phyloP scores from a whole-genome alignment of 108 stramenopile genomes.

The Discostella stelligeroides region DNA sequence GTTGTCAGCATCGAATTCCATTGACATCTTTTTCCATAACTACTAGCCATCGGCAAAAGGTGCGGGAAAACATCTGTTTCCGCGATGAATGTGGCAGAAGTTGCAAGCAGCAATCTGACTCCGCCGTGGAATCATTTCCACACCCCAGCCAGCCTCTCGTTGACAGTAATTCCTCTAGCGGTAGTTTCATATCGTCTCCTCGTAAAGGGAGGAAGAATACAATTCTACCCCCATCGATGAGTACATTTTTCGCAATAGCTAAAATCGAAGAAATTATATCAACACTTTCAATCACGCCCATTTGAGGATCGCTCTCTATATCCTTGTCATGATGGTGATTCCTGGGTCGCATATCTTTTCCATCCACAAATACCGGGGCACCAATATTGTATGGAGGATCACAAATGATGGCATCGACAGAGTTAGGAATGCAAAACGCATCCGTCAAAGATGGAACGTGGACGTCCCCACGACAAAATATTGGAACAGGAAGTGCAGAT shows the following conservation, averaged over 20 bases:
- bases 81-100: constrained; percentile 3
- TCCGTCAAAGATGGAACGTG: constrained; percentile 24
- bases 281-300: not conserved
- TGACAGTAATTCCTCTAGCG: constrained; percentile 20
- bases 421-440: constrained; percentile 15
- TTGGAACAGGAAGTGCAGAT: constrained; percentile 6
- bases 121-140: not conserved
- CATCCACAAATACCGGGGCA: constrained; percentile 29
- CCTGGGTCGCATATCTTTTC: constrained; percentile 27
- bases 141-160: constrained; percentile 12
- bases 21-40: not conserved
- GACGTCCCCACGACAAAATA: constrained; percentile 34
- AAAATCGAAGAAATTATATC: constrained; percentile 27
- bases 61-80: constrained; percentile 13
- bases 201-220: constrained; percentile 41
- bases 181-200: constrained; percentile 19
- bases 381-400: constrained; percentile 51
- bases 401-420: constrained; percentile 37
- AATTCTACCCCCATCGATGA: constrained; percentile 34
- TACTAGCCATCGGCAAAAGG: constrained; percentile 15
- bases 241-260: constrained; percentile 20
- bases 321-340: constrained; percentile 25
- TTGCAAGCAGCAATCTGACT: constrained; percentile 1
- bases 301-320: not conserved
- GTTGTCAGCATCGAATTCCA: too few relatives aligned